Conservation (phyloP, 345 rosid species). For the Eucalyptus erythrocorys region DNA sequence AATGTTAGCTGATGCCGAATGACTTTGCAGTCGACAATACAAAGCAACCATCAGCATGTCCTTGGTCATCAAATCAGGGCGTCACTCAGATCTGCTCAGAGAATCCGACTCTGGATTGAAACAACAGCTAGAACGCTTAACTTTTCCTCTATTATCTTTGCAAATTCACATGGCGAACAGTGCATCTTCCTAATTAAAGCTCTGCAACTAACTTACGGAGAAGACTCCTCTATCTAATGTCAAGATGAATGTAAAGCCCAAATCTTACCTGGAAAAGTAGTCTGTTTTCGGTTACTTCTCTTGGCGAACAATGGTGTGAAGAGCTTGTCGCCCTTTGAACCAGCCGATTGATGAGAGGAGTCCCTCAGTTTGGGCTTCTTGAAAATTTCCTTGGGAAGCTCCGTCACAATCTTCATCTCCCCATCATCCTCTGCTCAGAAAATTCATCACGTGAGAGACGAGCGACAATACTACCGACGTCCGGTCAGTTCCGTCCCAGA, state of each 20-base stretch:
- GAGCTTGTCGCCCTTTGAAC: neutral
- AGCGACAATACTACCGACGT: neutral
- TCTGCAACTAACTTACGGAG: neutral
- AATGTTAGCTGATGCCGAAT: neutral
- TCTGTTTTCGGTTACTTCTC: neutral
- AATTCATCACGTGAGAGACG: neutral
- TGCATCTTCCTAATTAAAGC: neutral
- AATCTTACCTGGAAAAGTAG: slow-evolving; percentile 2
- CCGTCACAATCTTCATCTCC: slow-evolving; percentile 36
- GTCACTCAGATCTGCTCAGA: neutral
- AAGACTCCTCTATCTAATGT: neutral
- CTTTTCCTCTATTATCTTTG: neutral
- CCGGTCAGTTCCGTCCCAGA: neutral
- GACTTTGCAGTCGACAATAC: neutral
- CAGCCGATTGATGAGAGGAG: neutral
- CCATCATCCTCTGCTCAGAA: slow-evolving; percentile 7
- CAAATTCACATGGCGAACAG: neutral
- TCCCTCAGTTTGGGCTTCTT: slow-evolving; percentile 43
- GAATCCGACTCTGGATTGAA: neutral
- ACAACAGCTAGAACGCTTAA: neutral
- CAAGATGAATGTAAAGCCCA: neutral
- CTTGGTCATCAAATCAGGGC: neutral
- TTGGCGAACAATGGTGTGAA: slow-evolving; percentile 19
- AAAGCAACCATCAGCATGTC: neutral
- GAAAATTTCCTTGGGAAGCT: slow-evolving; percentile 23